Evolutionary conservation across 371 early-diverging fungal genomes (phyloP).

Genomic region (Mortierella polycephala): DNA sequence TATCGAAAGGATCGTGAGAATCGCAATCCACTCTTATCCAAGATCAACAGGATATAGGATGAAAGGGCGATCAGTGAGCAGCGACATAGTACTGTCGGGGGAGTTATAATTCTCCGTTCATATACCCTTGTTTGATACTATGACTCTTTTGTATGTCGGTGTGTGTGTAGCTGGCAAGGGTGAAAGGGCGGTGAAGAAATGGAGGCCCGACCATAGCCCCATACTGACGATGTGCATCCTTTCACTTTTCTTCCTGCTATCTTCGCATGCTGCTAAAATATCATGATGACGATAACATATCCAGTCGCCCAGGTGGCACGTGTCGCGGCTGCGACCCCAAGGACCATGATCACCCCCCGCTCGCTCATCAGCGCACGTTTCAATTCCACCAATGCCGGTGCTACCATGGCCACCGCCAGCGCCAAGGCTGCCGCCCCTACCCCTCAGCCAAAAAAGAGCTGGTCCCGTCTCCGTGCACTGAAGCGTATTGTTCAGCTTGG

Average conservation of each 20-base stretch:
- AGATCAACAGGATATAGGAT: too few relatives aligned
- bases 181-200: too few relatives aligned
- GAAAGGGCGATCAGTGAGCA: too few relatives aligned
- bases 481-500: constrained; percentile 59
- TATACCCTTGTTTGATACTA: too few relatives aligned
- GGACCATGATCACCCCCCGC: constrained; percentile 26
- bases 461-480: constrained; percentile 52
- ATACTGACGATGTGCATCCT: neutral
- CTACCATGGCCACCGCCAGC: constrained; percentile 27
- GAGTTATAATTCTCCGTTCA: too few relatives aligned
- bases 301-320: constrained; percentile 47
- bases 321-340: constrained; percentile 32
- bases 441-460: constrained; percentile 47
- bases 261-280: neutral
- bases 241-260: neutral
- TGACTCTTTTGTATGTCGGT: too few relatives aligned
- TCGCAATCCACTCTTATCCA: too few relatives aligned
- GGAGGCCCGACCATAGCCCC: too few relatives aligned
- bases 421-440: constrained; percentile 15
- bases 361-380: constrained; percentile 36
- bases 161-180: too few relatives aligned
- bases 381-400: constrained; percentile 36
- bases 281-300: neutral
- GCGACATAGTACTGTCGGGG: too few relatives aligned
- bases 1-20: too few relatives aligned